A percentile compares a stretch with the other conserved stretches of the same genome.
These are phyloP conservation scores for Schwanniomyces sp. DNA, from an alignment of 805 yeast genomes.

Conservation along the genomic window DNA sequence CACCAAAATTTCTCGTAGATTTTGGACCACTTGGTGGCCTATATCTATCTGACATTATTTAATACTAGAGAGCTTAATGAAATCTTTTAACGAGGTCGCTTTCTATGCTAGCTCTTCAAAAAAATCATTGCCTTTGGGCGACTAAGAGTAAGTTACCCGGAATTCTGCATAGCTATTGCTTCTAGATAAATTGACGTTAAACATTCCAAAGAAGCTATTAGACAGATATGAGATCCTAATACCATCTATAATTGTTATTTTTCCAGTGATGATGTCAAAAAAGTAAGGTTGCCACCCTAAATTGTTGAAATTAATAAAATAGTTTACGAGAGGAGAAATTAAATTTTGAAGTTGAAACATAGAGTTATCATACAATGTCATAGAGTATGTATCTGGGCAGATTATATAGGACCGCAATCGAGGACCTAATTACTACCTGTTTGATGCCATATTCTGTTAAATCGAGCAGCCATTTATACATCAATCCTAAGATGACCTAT, in stretches of 20 bases:
- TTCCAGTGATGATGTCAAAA: background rate
- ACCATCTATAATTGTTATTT: background rate
- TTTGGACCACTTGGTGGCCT: constrained; percentile 31
- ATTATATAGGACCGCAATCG: background rate
- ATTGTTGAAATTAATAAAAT: background rate
- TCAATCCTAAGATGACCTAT: background rate
- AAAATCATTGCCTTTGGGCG: background rate
- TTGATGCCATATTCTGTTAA: background rate
- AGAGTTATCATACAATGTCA: background rate
- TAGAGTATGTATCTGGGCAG: background rate
- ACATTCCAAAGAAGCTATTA: background rate
- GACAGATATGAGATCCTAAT: background rate
- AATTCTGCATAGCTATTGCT: background rate
- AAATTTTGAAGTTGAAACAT: background rate
- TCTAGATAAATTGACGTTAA: background rate
- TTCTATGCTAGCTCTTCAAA: background rate
- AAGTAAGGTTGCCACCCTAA: background rate
- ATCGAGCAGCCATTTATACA: background rate
- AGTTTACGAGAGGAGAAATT: background rate
- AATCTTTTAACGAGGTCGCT: background rate
- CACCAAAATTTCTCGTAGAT: constrained; percentile 14
- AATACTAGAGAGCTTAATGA: background rate
- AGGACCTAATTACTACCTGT: background rate
- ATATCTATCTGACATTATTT: constrained; percentile 34
- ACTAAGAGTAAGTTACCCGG: background rate